phyloP scores from a whole-genome alignment of 2,329 filamentous ascomycete genomes.

The Diaporthe sp. region DNA sequence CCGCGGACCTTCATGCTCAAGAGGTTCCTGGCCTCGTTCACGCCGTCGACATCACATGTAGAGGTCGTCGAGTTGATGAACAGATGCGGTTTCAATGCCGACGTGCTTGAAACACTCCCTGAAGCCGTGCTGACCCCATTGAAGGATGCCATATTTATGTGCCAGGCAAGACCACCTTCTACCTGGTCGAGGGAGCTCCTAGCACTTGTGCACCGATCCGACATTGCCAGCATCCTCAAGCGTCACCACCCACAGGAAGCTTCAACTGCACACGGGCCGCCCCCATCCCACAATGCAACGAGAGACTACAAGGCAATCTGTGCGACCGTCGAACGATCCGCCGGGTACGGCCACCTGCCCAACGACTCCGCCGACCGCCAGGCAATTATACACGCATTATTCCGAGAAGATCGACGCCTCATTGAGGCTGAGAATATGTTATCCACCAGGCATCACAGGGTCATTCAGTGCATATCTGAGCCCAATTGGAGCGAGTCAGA shows the following conservation, averaged over 20 bases:
- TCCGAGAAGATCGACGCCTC: conserved; percentile 90
- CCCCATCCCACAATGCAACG: conserved; percentile 71
- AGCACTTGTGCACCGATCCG: conserved; percentile 82
- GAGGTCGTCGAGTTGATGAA: conserved; percentile 82
- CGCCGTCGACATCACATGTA: conserved; percentile 62
- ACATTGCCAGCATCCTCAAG: conserved; percentile 77
- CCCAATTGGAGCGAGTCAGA: conserved; percentile 87
- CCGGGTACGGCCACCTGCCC: conserved; percentile 23
- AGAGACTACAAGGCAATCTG: conserved; percentile 82
- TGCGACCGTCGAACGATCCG: conserved; percentile 29
- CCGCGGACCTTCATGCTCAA: conserved; percentile 79
- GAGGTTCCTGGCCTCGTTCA: conserved; percentile 73
- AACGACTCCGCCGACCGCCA: conserved; percentile 79
- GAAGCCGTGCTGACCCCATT: conserved; percentile 85
- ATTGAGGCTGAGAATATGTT: conserved; percentile 87
- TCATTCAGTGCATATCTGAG: conserved; percentile 81
- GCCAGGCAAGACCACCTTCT: conserved; percentile 84
- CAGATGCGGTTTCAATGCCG: conserved; percentile 73
- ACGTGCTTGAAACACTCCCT: conserved; percentile 84
- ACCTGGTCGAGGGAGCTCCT: conserved; percentile 81
- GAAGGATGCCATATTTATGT: conserved; percentile 86
- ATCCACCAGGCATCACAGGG: conserved; percentile 84
- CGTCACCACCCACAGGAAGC: conserved; percentile 59
- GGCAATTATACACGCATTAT: conserved; percentile 86
- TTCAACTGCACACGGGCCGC: conserved; percentile 56